phyloP scores from a whole-genome alignment of 129 eudicot genomes.

The Escallonia herrerae region DNA sequence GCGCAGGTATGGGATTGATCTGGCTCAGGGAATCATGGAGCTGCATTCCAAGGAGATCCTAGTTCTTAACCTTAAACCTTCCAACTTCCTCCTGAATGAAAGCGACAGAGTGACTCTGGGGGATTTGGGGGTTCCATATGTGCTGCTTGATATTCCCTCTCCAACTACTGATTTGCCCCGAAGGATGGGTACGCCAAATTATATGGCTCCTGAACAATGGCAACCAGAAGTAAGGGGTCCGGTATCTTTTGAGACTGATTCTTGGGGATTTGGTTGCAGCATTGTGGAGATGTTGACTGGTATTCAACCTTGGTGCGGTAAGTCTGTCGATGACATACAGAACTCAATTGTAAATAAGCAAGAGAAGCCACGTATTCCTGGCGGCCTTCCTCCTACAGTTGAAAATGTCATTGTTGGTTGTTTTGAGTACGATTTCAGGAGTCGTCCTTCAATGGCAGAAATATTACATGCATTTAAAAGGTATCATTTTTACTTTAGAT shows the following conservation, averaged over 20 bases:
- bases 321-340: constrained; percentile 60
- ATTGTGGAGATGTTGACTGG: constrained; percentile 87
- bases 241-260: constrained; percentile 78
- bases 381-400: constrained; percentile 75
- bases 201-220: constrained; percentile 99
- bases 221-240: constrained; percentile 87
- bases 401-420: constrained; percentile 68
- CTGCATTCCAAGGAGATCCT: constrained; percentile 67
- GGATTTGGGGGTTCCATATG: constrained; percentile 68
- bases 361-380: constrained; percentile 68
- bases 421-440: constrained; percentile 82
- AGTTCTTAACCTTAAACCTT: constrained; percentile 85
- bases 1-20: constrained; percentile 68
- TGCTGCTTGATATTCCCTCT: constrained; percentile 49
- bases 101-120: constrained; percentile 58
- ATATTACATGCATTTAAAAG: constrained; percentile 67
- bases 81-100: constrained; percentile 63
- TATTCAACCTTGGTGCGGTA: constrained; percentile 78
- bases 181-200: constrained; percentile 75
- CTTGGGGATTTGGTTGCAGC: constrained; percentile 96
- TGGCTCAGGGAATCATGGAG: constrained; percentile 73
- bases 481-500: constrained; percentile 16
- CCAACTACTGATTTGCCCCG: constrained; percentile 54
- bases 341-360: constrained; percentile 56
- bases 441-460: constrained; percentile 82